Evolutionary conservation across 768 basidiomycete species (phyloP).

Genomic region (Pleurotus cornucopiae): DNA sequence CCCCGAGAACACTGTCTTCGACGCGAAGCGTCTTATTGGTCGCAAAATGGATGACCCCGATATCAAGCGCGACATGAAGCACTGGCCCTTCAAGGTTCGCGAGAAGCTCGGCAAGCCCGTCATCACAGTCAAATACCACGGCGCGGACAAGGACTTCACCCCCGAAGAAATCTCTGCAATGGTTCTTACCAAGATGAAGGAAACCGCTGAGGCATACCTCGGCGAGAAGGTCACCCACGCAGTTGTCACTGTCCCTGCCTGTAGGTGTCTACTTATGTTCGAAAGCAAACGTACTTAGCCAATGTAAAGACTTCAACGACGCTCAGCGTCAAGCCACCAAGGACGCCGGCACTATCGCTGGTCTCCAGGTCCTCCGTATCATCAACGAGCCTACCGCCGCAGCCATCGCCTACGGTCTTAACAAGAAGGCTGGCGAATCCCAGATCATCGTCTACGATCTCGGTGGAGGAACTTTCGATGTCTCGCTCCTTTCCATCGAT

Average conservation of each 20-base stretch:
- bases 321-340: slow-evolving; percentile 99
- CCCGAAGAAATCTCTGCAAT: slow-evolving; percentile 96
- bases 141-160: slow-evolving; percentile 77
- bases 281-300: slow-evolving; percentile 8
- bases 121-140: slow-evolving; percentile 75
- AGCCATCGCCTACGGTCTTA: slow-evolving; percentile 96
- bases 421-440: slow-evolving; percentile 92
- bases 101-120: slow-evolving; percentile 78
- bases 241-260: slow-evolving; percentile 97
- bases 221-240: slow-evolving; percentile 96
- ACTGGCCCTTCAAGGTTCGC: slow-evolving; percentile 86
- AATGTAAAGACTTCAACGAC: slow-evolving; percentile 83
- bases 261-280: slow-evolving; percentile 33
- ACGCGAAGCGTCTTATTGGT: slow-evolving; percentile 94
- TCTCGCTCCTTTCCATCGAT: slow-evolving; percentile 92
- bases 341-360: slow-evolving; percentile 93
- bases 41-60: slow-evolving; percentile 80
- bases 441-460: slow-evolving; percentile 98
- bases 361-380: slow-evolving; percentile 92
- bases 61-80: slow-evolving; percentile 78
- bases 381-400: slow-evolving; percentile 98
- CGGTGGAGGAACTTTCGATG: slow-evolving; percentile 98
- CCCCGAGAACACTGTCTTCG: slow-evolving; percentile 92
- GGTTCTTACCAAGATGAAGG: slow-evolving; percentile 97
- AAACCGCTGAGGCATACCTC: slow-evolving; percentile 97